phyloP scores from a whole-genome alignment of 1,284 basidiomycete genomes.

The Hemileia vastatrix region DNA sequence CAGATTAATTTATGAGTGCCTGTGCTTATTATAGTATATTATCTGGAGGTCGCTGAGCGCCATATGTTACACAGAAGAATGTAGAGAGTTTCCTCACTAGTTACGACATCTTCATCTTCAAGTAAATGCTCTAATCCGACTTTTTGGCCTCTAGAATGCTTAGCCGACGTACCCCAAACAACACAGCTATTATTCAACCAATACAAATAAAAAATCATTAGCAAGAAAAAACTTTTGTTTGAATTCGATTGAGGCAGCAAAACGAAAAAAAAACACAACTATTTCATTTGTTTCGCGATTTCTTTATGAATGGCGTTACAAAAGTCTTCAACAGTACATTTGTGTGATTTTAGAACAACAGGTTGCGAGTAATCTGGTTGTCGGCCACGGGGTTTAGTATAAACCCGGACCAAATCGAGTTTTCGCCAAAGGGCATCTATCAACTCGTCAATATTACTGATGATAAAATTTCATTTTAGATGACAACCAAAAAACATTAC shows the following conservation, averaged over 20 bases:
- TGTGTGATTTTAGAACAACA: constrained; percentile 56
- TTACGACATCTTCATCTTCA: constrained; percentile 25
- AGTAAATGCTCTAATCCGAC: constrained; percentile 63
- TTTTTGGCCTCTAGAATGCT: constrained; percentile 91
- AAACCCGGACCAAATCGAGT: constrained; percentile 68
- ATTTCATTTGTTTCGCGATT: constrained; percentile 85
- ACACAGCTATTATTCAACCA: not conserved
- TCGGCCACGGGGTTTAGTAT: constrained; percentile 88
- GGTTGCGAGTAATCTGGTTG: constrained; percentile 71
- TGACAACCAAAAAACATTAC: not conserved
- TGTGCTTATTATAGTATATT: not conserved
- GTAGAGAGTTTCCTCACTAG: not conserved
- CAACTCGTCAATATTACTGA: constrained; percentile 78
- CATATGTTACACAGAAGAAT: not conserved
- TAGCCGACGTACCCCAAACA: constrained; percentile 68
- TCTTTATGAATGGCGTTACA: constrained; percentile 72
- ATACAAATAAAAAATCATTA: not conserved
- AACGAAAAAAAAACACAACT: constrained; percentile 1
- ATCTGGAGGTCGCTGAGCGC: not conserved
- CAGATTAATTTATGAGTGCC: too few species aligned
- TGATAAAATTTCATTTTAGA: not conserved
- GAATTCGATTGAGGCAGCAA: constrained; percentile 19
- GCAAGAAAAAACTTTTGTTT: constrained; percentile 1
- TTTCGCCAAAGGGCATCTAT: constrained; percentile 56
- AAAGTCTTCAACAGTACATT: constrained; percentile 72